Evolutionary conservation across 1,284 basidiomycete genomes (phyloP).

Genomic region (Erythrobasidium hasegawianum): DNA sequence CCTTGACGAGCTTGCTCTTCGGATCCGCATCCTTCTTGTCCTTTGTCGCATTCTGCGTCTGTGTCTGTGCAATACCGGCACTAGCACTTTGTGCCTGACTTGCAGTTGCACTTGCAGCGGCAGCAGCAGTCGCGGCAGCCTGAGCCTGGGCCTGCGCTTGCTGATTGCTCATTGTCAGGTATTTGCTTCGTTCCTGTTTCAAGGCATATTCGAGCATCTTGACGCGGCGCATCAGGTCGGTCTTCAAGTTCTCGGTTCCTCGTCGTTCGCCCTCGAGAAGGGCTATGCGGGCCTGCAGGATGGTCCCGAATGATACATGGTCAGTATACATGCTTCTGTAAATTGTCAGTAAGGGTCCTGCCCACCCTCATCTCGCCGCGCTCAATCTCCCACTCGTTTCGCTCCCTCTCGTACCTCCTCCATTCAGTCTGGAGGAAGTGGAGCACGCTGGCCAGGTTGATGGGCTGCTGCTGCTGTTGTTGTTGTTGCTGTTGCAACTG

Average conservation of each 20-base stretch:
- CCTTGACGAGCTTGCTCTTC: slow-evolving; percentile 29
- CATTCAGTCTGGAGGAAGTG: slow-evolving; percentile 98
- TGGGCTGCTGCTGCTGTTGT: slow-evolving; percentile 45
- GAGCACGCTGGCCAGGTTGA: slow-evolving; percentile 87
- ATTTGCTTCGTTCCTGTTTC: slow-evolving; percentile 78
- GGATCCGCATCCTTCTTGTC: slow-evolving; percentile 34
- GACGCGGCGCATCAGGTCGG: slow-evolving; percentile 90
- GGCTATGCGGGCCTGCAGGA: slow-evolving; percentile 80
- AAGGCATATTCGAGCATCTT: slow-evolving; percentile 98
- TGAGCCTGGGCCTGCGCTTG: slow-evolving; percentile 3
- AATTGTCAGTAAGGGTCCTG: slow-evolving; percentile 42
- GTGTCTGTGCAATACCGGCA: slow-evolving; percentile 48
- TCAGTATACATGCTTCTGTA: background rate
- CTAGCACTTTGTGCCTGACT: background rate
- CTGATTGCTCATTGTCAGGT: slow-evolving; percentile 8
- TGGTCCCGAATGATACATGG: slow-evolving; percentile 37
- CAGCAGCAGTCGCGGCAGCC: background rate
- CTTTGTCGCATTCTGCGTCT: slow-evolving; percentile 56
- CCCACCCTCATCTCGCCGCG: slow-evolving; percentile 94
- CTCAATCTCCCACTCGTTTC: slow-evolving; percentile 99
- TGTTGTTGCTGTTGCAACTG: slow-evolving; percentile 1
- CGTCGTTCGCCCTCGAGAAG: slow-evolving; percentile 92
- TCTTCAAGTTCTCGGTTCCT: slow-evolving; percentile 93
- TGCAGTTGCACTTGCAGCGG: background rate
- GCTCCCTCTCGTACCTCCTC: slow-evolving; percentile 83